phyloP scores from a whole-genome alignment of 768 basidiomycete species.

The Serpula lacrymans region DNA sequence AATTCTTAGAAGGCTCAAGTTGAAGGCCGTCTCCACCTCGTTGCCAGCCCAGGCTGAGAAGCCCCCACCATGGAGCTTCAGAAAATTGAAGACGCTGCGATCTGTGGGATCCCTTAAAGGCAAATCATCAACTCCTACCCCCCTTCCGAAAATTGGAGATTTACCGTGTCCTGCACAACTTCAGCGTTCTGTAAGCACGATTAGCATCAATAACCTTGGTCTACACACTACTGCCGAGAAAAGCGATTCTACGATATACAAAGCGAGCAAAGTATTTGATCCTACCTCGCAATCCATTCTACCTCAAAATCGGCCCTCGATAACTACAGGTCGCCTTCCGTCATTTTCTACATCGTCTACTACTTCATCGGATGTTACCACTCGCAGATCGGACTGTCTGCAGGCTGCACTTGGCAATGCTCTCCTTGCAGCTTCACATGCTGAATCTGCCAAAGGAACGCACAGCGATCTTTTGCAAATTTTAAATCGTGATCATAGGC shows the following conservation, averaged over 20 bases:
- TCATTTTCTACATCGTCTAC: conserved; percentile 43
- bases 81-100: conserved; percentile 67
- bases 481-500: conserved; percentile 82
- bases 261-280: no score
- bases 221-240: no score
- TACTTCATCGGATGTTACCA: no score
- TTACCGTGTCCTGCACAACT: conserved; percentile 52
- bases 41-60: conserved; percentile 39
- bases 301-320: no score
- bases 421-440: conserved; percentile 90
- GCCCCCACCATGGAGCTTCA: conserved; percentile 33
- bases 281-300: no score
- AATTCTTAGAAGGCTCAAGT: conserved; percentile 60
- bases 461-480: conserved; percentile 91
- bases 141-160: conserved; percentile 33
- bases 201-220: no score
- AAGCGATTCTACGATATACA: no score
- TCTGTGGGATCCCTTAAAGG: conserved; percentile 81
- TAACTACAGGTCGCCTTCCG: no score
- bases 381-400: no score
- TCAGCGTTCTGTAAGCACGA: no score
- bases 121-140: conserved; percentile 31
- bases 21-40: conserved; percentile 40
- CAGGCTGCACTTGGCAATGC: conserved; percentile 84
- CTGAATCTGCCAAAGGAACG: conserved; percentile 88